Evolutionary conservation across 2,329 filamentous ascomycete species (phyloP), one percentile per base, ranked within the genome.

Genomic region (Trichoderma asperellum): DNA sequence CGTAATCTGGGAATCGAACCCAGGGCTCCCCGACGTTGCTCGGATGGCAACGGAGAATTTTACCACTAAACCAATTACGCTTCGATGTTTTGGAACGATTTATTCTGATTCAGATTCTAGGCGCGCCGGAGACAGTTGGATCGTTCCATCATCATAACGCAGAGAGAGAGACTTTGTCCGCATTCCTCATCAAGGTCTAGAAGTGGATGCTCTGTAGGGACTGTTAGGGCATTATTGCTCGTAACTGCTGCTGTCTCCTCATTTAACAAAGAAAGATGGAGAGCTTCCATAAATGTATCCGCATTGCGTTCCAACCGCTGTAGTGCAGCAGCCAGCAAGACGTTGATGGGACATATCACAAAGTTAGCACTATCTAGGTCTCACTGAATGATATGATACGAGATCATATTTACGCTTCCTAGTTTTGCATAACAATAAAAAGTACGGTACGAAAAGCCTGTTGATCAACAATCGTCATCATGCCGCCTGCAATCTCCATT

Each of bases 21-120:
- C 70, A 71, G 70, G 70, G 70, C 68, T 70, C 68, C 68, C 68
- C 68, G 68, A 70, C 68, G 68, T 55, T 70, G 68, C 60, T 37
- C 67, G 59, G 69, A 70, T 71, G 70, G 70, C 70, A 71, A 71
- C 70, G 70, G 70, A 71, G 70, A 71, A 71, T 71, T 71, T 71
- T 71, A 71, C 70, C 70, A 71, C 70, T 71, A 71, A 71, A 71
- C 70, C 70, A 71, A 71, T 70, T 69, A 71, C 70, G 70, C 70
- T 70, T 53, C 5, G 57, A 61, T 68, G 24, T 6, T 34, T n/a
- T n/a, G 18, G 2, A 0, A 0, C 0, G 8, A n/a, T 5, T 40
- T 59, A 37, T 59, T 49, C 37, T 32, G 2, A 24, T 27, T 64
- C 4, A 55, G 47, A 64, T 63, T n/a, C 47, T 37, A 29, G 21